Conservation (phyloP, 768 basidiomycete genomes). For the Gyrodon lividus region DNA sequence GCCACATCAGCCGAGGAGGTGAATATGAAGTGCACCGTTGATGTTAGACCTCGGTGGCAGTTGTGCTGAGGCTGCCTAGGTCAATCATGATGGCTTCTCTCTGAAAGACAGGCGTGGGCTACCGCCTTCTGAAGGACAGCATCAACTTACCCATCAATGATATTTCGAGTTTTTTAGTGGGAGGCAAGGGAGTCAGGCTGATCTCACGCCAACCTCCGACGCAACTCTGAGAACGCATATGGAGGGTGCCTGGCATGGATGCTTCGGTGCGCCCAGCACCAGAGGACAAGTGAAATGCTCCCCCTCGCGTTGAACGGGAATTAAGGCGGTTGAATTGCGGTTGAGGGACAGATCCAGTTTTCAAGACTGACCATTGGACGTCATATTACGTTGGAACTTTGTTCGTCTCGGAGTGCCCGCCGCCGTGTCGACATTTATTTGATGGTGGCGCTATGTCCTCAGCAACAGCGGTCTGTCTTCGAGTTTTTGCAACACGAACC, state of each 20-base stretch:
- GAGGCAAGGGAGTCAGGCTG: background rate
- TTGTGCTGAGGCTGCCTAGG: background rate
- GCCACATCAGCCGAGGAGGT: background rate
- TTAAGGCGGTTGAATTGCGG: too few species aligned
- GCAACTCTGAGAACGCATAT: background rate
- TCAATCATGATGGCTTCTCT: background rate
- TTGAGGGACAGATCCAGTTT: too few species aligned
- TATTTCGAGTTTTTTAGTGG: too few species aligned
- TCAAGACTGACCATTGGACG: background rate
- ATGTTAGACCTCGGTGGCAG: slow-evolving; percentile 2
- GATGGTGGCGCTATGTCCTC: slow-evolving; percentile 6
- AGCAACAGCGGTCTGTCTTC: background rate
- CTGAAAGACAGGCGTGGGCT: background rate
- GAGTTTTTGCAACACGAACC: background rate
- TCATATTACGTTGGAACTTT: background rate
- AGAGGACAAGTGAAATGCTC: too few species aligned
- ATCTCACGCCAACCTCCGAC: background rate
- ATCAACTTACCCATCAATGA: background rate
- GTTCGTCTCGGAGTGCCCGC: background rate
- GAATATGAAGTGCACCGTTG: background rate
- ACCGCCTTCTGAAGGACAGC: background rate
- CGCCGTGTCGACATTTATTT: slow-evolving; percentile 1
- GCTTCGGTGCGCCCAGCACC: too few species aligned
- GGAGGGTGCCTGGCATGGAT: background rate
- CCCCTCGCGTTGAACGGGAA: too few species aligned